Percentiles rank a stretch among this genome's conserved stretches.
These are phyloP conservation scores for Epichloe amarillans DNA, from an alignment of 2,329 filamentous ascomycete species.

Conservation along the genomic window DNA sequence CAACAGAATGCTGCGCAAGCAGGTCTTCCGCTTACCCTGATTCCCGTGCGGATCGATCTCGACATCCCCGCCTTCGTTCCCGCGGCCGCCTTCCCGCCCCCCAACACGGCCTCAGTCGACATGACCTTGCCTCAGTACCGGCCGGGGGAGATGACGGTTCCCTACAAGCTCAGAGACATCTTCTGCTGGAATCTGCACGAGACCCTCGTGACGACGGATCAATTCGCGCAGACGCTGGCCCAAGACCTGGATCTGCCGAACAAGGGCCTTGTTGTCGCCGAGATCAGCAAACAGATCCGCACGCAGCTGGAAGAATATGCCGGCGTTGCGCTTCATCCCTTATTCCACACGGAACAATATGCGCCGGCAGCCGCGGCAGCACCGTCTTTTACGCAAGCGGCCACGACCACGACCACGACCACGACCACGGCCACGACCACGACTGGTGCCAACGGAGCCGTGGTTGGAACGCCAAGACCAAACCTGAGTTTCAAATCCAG, in stretches of 20 bases:
- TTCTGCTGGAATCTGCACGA: constrained; percentile 98
- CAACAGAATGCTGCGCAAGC: constrained; percentile 52
- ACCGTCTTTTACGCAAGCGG: constrained; percentile 10
- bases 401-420: constrained; percentile 4
- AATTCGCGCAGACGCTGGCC: constrained; percentile 82
- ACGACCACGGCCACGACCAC: constrained; percentile 5
- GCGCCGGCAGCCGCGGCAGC: constrained; percentile 12
- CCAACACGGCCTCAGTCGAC: constrained; percentile 50
- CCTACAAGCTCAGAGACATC: constrained; percentile 84
- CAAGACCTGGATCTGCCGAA: constrained; percentile 88
- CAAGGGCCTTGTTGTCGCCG: constrained; percentile 51
- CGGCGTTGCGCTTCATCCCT: constrained; percentile 79
- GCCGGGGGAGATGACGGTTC: constrained; percentile 63
- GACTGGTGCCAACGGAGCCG: constrained; percentile 8
- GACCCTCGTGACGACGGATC: constrained; percentile 82
- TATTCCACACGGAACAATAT: constrained; percentile 57
- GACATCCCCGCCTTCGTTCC: constrained; percentile 72
- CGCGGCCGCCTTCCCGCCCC: constrained; percentile 48
- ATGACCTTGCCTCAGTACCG: constrained; percentile 67
- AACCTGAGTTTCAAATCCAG: constrained; percentile 20
- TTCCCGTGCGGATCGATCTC: constrained; percentile 92
- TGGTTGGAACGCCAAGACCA: constrained; percentile 17
- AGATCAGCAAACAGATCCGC: constrained; percentile 88
- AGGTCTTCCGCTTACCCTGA: constrained; percentile 73
- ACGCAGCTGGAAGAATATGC: constrained; percentile 94